These are phyloP conservation scores for Aspergillus bridgeri DNA, from an alignment of 495 filamentous ascomycete species.

Conservation along the genomic window DNA sequence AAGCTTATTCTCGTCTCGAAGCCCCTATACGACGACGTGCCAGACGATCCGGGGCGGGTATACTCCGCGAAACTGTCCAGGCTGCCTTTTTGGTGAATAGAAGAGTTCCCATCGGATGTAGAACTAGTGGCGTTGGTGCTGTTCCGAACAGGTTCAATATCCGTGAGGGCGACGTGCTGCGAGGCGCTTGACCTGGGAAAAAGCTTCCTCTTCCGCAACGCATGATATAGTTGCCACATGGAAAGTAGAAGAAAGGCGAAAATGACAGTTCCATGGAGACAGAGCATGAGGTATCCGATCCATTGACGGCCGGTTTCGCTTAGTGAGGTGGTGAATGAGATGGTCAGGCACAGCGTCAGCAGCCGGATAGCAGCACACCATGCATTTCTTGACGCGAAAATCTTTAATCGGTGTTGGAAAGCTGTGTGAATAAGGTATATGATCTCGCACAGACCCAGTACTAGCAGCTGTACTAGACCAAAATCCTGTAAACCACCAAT, in stretches of 20 bases:
- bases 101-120: not conserved
- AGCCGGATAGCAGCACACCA: not conserved
- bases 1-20: not conserved
- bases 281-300: constrained; percentile 1
- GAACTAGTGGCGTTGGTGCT: not conserved
- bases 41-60: not conserved
- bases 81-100: not conserved
- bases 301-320: not conserved
- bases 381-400: not conserved
- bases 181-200: no score
- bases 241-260: not conserved
- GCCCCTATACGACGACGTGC: not conserved
- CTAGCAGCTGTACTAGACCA: not conserved
- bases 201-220: not conserved
- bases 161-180: not conserved
- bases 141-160: not conserved
- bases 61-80: not conserved
- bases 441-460: not conserved
- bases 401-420: not conserved
- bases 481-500: constrained; percentile 6
- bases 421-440: not conserved
- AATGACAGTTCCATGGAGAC: not conserved
- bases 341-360: not conserved
- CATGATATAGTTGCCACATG: not conserved
- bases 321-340: not conserved